phyloP scores from a whole-genome alignment of 306 rosid species.

The Macrotyloma uniflorum region DNA sequence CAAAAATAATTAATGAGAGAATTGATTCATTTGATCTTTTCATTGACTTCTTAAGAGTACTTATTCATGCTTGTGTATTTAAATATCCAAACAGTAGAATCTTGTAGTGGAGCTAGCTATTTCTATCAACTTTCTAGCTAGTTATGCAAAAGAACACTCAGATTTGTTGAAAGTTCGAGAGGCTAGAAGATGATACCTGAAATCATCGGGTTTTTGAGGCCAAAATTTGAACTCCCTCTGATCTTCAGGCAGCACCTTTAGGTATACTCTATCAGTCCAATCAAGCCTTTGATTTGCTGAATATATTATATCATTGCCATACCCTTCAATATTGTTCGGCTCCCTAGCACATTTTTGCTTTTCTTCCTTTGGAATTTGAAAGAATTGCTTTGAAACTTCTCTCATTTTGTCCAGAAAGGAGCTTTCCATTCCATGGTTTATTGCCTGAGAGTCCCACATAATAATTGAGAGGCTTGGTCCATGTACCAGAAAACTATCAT shows the following conservation, averaged over 20 bases:
- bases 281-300: conserved; percentile 61
- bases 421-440: conserved; percentile 51
- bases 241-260: conserved; percentile 57
- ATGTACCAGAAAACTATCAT: neutral
- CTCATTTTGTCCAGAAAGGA: conserved; percentile 45
- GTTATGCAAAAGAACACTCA: neutral
- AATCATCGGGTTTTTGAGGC: conserved; percentile 59
- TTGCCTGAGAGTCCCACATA: conserved; percentile 37
- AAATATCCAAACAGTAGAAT: no score
- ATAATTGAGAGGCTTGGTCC: neutral
- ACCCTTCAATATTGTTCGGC: conserved; percentile 53
- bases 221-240: conserved; percentile 54
- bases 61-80: no score
- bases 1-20: no score
- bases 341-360: conserved; percentile 51
- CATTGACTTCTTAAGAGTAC: no score
- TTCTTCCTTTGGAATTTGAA: conserved; percentile 52
- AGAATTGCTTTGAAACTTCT: conserved; percentile 45
- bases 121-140: no score
- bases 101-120: no score
- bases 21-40: no score
- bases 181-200: conserved; percentile 46
- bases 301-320: conserved; percentile 53
- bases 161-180: neutral
- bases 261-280: conserved; percentile 70